Evolutionary conservation across 768 basidiomycete species (phyloP).

Genomic region (Leccinum longicurvipes): DNA sequence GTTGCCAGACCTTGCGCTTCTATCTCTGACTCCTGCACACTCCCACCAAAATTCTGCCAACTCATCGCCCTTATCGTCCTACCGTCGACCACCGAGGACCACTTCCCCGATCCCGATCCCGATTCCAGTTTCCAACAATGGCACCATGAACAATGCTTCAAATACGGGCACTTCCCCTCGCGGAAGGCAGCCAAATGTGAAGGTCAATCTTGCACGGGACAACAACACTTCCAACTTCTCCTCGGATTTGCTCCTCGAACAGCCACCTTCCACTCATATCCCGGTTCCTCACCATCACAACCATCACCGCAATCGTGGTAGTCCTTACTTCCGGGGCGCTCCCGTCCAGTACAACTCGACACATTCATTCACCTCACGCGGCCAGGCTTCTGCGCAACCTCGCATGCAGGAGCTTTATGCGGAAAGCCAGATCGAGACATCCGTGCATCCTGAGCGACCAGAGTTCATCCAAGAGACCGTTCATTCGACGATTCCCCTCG

Average conservation of each 20-base stretch:
- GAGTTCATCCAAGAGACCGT: constrained; percentile 57
- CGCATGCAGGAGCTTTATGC: constrained; percentile 49
- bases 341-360: constrained; percentile 42
- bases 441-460: constrained; percentile 29
- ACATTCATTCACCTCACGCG: constrained; percentile 37
- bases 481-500: constrained; percentile 59
- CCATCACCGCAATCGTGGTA: constrained; percentile 30
- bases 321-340: constrained; percentile 34
- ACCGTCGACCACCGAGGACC: constrained; percentile 39
- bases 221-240: constrained; percentile 33
- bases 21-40: constrained; percentile 43
- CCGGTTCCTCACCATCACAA: constrained; percentile 33
- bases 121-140: constrained; percentile 37
- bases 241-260: constrained; percentile 38
- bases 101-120: constrained; percentile 52
- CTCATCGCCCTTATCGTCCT: constrained; percentile 39
- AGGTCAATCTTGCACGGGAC: constrained; percentile 24
- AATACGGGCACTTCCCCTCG: constrained; percentile 36
- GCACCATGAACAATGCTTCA: constrained; percentile 34
- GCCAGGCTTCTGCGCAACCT: constrained; percentile 34
- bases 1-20: constrained; percentile 65
- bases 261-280: constrained; percentile 43
- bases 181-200: constrained; percentile 32
- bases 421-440: constrained; percentile 30
- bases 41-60: constrained; percentile 36